A percentile compares a stretch with the other conserved stretches of the same genome.
These are phyloP conservation scores for Russula emetica DNA, from an alignment of 768 basidiomycete species.

Conservation along the genomic window DNA sequence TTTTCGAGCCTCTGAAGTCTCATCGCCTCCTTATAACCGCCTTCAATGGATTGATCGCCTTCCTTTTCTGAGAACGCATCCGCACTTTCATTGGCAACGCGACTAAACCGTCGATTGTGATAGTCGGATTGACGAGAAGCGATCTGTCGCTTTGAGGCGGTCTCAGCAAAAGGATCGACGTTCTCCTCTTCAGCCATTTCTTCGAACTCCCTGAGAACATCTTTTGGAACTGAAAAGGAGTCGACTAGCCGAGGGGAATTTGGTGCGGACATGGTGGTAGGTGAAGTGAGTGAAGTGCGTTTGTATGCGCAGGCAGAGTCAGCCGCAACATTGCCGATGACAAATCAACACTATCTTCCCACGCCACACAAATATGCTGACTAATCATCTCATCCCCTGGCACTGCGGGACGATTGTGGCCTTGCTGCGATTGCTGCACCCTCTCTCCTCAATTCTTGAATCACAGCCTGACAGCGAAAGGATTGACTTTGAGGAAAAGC, in stretches of 20 bases:
- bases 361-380: slow-evolving; percentile 10
- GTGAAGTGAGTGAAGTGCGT: neutral
- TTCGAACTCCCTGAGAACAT: slow-evolving; percentile 89
- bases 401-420: slow-evolving; percentile 3
- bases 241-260: slow-evolving; percentile 63
- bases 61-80: slow-evolving; percentile 70
- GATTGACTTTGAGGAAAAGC: neutral
- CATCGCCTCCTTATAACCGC: slow-evolving; percentile 97
- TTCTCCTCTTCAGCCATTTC: slow-evolving; percentile 93
- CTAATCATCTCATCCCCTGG: slow-evolving; percentile 5
- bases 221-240: slow-evolving; percentile 90
- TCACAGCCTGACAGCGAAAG: slow-evolving; percentile 17
- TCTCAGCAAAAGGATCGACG: slow-evolving; percentile 88
- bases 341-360: slow-evolving; percentile 14
- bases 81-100: slow-evolving; percentile 73
- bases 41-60: slow-evolving; percentile 68
- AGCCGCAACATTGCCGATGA: neutral
- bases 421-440: slow-evolving; percentile 11
- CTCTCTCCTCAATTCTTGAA: slow-evolving; percentile 27
- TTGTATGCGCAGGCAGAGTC: too few relatives aligned
- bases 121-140: slow-evolving; percentile 92
- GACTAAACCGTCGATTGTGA: slow-evolving; percentile 85
- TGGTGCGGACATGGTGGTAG: slow-evolving; percentile 32
- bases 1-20: slow-evolving; percentile 83
- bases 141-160: slow-evolving; percentile 89